Conservation (phyloP, 2,329 filamentous ascomycete genomes). For the Diaporthe nobilis region DNA sequence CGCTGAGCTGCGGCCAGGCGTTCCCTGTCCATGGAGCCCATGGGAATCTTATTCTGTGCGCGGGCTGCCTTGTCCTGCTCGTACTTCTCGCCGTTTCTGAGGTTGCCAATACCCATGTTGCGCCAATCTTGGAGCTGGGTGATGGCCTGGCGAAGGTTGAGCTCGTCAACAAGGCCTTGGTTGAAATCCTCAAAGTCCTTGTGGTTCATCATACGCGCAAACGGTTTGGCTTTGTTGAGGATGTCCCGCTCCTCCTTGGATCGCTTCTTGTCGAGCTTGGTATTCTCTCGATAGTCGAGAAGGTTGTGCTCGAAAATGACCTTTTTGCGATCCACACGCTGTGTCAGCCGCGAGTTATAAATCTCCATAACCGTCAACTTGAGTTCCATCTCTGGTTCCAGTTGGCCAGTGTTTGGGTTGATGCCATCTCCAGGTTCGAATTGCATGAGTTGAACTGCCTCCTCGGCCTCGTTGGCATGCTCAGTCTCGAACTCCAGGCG, state of each 20-base stretch:
- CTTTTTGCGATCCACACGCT: conserved; percentile 94
- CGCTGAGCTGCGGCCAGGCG: conserved; percentile 80
- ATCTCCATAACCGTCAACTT: conserved; percentile 99
- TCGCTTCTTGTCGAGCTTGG: conserved; percentile 90
- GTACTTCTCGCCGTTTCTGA: conserved; percentile 91
- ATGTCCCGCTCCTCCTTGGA: conserved; percentile 96
- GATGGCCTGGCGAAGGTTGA: conserved; percentile 92
- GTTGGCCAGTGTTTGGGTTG: conserved; percentile 84
- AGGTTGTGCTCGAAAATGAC: conserved; percentile 96
- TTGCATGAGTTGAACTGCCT: conserved; percentile 97
- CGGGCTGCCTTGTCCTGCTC: conserved; percentile 88
- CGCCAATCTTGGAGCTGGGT: conserved; percentile 95
- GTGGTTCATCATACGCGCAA: conserved; percentile 96
- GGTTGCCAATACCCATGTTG: conserved; percentile 83
- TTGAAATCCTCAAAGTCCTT: conserved; percentile 90
- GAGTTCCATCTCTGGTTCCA: conserved; percentile 96
- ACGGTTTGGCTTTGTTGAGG: conserved; percentile 93
- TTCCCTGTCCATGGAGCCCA: conserved; percentile 88
- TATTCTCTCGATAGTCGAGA: conserved; percentile 94
- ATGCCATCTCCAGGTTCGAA: conserved; percentile 97
- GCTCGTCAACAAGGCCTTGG: conserved; percentile 88
- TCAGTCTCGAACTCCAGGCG: conserved; percentile 98
- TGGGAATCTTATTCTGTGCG: conserved; percentile 77
- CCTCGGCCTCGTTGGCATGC: conserved; percentile 97
- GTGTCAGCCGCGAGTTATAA: conserved; percentile 92